Evolutionary conservation across 352 stramenopile genomes (phyloP), one percentile per base, ranked within the genome.

Genomic region (Globisporangium spiculum): DNA sequence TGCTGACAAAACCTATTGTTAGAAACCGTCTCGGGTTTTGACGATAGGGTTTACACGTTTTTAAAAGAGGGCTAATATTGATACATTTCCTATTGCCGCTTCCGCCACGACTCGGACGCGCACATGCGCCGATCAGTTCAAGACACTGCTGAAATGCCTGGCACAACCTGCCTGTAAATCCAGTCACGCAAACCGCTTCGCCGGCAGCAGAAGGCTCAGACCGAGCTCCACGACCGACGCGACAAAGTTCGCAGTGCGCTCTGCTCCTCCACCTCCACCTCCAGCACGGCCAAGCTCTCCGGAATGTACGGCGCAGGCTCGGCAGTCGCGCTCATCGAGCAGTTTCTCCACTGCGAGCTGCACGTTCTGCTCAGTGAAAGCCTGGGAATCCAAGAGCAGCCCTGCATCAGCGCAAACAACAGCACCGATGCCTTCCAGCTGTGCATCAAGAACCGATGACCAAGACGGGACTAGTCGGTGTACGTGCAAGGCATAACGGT

Each of bases 401-500:
- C 83, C 88, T 3, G 83, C 79, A 18, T 83, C 85, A 0, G 76
- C 81, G 32, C 86, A 80, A 34, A 79, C 75, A 16, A 90, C 75
- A 14, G 77, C 69, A 58, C 92, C 87, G 44, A 92, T 73, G 6
- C 75, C 79, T 76, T 94, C 88, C 41, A 78, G 63, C 79, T 95
- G 50, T 12, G 16, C 18, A 26, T 32, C 20, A 27, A 34, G 24
- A 53, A 44, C 41, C 63, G 8, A 59, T 59, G 24, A 1, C 9
- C 26, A 59, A 12, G 14, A 20, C 30, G 27, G 16, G 41, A 8
- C 16, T 16, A 50, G 41, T 50, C 38, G 16, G 16, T 14, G 16
- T 18, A 18, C 38, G 38, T 20, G 12, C 12, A 18, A 46, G 12
- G 4, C 38, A 46, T 18, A 18, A 46, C 14, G 38, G 38, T 46